Evolutionary conservation across 305 asterid species (phyloP).

Genomic region (Fraxinus ornus): DNA sequence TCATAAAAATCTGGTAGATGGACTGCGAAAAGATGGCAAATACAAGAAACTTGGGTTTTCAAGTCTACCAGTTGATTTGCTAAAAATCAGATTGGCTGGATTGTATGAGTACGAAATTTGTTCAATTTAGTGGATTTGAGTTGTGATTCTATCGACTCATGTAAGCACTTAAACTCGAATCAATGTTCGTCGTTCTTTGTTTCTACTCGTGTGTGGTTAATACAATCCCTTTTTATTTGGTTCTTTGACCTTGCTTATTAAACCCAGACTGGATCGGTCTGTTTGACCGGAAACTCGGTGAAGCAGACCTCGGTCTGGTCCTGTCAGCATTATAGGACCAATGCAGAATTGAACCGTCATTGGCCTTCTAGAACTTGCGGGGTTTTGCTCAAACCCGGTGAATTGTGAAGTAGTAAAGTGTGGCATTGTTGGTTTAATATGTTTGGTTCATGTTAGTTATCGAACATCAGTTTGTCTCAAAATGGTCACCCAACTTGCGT

Average conservation of each 20-base stretch:
- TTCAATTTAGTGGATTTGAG: constrained; percentile 17
- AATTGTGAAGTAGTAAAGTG: not conserved
- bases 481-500: not conserved
- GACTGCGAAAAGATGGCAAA: constrained; percentile 12
- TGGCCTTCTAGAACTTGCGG: not conserved
- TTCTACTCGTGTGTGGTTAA: not conserved
- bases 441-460: not conserved
- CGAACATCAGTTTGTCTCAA: not conserved
- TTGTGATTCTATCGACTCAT: not conserved
- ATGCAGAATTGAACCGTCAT: not conserved
- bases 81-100: constrained; percentile 18
- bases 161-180: constrained; percentile 14
- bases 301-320: not conserved
- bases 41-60: constrained; percentile 5
- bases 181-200: constrained; percentile 8
- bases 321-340: not conserved
- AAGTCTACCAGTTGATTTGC: constrained; percentile 12
- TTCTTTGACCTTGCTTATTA: not conserved
- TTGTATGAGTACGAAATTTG: constrained; percentile 28
- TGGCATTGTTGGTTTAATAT: not conserved
- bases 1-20: constrained; percentile 15
- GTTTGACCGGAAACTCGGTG: not conserved
- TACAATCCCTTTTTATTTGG: not conserved
- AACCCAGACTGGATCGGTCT: not conserved
- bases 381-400: not conserved